phyloP scores from a whole-genome alignment of 805 yeast species.

The Candida incommunis region DNA sequence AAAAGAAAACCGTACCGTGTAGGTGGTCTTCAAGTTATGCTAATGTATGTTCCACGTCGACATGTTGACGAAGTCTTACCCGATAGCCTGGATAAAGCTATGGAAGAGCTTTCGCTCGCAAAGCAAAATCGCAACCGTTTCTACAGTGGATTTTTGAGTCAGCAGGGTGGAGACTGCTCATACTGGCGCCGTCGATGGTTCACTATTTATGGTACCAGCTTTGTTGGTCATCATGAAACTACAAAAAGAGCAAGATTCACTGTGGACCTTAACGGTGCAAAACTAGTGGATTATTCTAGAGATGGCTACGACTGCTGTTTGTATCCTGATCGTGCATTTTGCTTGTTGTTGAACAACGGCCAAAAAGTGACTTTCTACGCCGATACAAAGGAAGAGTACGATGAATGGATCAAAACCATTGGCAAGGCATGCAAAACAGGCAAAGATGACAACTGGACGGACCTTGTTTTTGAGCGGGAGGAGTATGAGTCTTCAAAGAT shows the following conservation, averaged over 20 bases:
- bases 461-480: neutral
- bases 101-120: neutral
- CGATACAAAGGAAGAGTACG: conserved; percentile 46
- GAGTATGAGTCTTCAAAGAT: neutral
- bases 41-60: conserved; percentile 20
- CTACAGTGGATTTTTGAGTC: conserved; percentile 26
- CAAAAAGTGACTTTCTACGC: conserved; percentile 81
- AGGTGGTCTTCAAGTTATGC: conserved; percentile 52
- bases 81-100: neutral
- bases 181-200: conserved; percentile 29
- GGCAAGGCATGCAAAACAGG: conserved; percentile 17
- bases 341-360: conserved; percentile 59
- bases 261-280: neutral
- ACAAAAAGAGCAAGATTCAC: neutral
- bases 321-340: conserved; percentile 71
- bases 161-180: conserved; percentile 36
- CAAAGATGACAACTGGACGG: neutral
- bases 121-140: conserved; percentile 8
- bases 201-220: conserved; percentile 26
- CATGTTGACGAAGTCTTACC: neutral
- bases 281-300: neutral
- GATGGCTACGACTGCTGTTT: conserved; percentile 29
- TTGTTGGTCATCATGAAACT: conserved; percentile 31
- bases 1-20: conserved; percentile 34
- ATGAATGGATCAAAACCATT: conserved; percentile 49